phyloP scores from a whole-genome alignment of 805 yeast species.

The Sugiyamaella valdiviana region DNA sequence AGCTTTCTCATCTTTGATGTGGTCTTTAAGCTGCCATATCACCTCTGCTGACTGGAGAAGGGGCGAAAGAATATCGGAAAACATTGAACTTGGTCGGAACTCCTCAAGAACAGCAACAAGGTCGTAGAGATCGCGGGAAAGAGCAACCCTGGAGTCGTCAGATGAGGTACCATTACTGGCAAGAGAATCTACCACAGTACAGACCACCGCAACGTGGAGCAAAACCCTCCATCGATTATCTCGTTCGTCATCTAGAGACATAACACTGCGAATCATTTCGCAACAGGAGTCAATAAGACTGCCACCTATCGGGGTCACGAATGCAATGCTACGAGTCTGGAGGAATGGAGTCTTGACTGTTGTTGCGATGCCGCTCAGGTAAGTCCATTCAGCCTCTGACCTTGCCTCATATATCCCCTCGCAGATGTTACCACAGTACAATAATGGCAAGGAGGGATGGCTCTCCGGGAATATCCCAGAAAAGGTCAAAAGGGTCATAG shows the following conservation, averaged over 20 bases:
- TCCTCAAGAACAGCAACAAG: too few relatives aligned
- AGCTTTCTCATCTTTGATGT: neutral
- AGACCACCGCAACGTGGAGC: too few relatives aligned
- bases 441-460: neutral
- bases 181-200: too few relatives aligned
- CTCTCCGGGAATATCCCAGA: neutral
- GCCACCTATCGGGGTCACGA: too few relatives aligned
- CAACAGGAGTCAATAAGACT: neutral
- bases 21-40: neutral
- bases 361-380: neutral
- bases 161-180: too few relatives aligned
- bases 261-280: too few relatives aligned
- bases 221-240: too few relatives aligned
- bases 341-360: neutral
- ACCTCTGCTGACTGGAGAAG: neutral
- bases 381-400: neutral
- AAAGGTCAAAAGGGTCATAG: neutral
- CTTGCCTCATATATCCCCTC: neutral
- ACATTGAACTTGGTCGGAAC: too few relatives aligned
- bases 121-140: too few relatives aligned
- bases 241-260: too few relatives aligned
- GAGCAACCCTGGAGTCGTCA: too few relatives aligned
- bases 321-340: neutral
- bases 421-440: neutral
- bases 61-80: neutral